Base-by-base conservation (phyloP, 352 stramenopile species). In the Paralagenidium karlingii region DNA sequence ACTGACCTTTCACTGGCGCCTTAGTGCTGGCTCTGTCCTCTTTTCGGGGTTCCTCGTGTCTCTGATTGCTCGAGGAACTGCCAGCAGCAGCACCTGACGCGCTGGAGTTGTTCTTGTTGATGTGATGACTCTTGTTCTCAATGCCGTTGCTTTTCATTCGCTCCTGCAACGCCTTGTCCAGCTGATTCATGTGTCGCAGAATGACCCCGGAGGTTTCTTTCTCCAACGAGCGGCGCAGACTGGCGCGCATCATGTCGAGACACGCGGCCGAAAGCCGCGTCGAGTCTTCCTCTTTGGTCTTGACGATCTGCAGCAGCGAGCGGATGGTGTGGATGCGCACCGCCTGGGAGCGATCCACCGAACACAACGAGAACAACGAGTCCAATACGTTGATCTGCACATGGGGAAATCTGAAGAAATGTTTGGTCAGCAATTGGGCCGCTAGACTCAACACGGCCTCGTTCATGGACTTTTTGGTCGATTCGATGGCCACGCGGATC, bases 321-420 rank as follows among this genome's bases (percentile, higher is more conserved):
- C 68, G 69, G 42, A 87, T 52, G 40, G 68, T 73, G 59, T 87
- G 66, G 53, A 89, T 83, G 27, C 73, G 73, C 45, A 85, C 69
- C 10, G 70, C 55, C 29, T 78, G 59, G 20, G 73, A 55, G 12
- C 59, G 68, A 36, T 52, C 40, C 4, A 50, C 29, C 0, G 42
- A 43, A 30, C 54, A 79, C 3, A 86, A 60, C 30, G 52, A 53
- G 5, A 87, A 51, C 40, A 85, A 34, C 30, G 71, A 62, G 40
- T 76, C 56, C 24, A 86, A 55, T 11, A 89, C 69, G 45, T 86
- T 85, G 40, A 74, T 30, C 37, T 85, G 64, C 28, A 86, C 69
- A 53, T 86, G 71, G 16, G 67, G 68, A 46, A 84, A 86, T 49
- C 73, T 69, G 51, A 65, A 61, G 39, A 86, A 89, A 40, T 89